Base-by-base conservation (phyloP, 495 filamentous ascomycete genomes). In the Mycothermus thermophilus region DNA sequence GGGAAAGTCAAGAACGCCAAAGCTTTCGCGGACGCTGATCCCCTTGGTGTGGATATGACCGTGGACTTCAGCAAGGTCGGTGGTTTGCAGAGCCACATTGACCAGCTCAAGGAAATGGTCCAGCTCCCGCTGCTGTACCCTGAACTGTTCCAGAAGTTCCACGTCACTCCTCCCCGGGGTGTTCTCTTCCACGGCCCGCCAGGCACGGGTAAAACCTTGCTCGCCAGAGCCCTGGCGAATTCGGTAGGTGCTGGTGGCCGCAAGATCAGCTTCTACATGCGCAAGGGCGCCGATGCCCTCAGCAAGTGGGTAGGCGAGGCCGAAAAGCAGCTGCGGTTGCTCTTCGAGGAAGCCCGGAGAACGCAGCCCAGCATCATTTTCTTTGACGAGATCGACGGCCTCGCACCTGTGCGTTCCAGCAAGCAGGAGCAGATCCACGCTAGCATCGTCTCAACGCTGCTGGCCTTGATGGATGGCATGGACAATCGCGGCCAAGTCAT, bases 251-350 rank as follows among this genome's bases (percentile, higher is more conserved):
- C 63, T 24, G 79, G 86, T 35, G 85, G 85, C 28, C 75, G 79
- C 34, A 95, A 96, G 52, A 84, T 97, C 31, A 95, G 83, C 0
- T 97, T 97, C 45, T 97, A 95, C 60, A 97, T 97, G 90, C 75
- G 90, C 25, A 97, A 97, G 55, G 90, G 92, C 37, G 92, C 87
- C 22, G 90, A 97, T 67, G 85, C 84, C 29, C 64, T 96, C 27
- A 93, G 84, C 58, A 97, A 97, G 62, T 97, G 90, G 90, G 92
- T 96, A 37, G 90, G 90, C 51, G 90, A 97, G 60, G 92, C 92
- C 10, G 90, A 97, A 56, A 75, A 86, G 48, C 90, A 96, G 52
- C 69, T 97, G 13, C 75, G 90, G 17, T 59, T 95, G 36, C 67
- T 97, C 3, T 97, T 97, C 46, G 90, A 97, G 46, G 92, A 97